Evolutionary conservation across 1,284 basidiomycete genomes (phyloP).

Genomic region (Porphyrellus sp.): DNA sequence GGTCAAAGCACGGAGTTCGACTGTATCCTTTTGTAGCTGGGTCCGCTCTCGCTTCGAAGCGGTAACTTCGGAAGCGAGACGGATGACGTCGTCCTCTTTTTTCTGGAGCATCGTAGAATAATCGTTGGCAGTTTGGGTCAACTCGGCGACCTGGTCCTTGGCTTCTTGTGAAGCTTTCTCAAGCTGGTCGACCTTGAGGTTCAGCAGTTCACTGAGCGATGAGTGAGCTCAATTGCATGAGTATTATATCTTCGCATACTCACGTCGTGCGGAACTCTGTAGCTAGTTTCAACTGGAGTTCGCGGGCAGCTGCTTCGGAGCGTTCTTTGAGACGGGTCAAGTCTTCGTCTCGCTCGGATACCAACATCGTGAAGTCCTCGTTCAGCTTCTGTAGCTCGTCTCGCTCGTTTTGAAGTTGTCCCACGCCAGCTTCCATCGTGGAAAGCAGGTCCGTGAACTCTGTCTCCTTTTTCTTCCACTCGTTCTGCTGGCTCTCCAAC

Average conservation of each 20-base stretch:
- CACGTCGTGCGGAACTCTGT: slow-evolving; percentile 68
- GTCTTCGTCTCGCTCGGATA: slow-evolving; percentile 80
- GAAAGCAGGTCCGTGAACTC: slow-evolving; percentile 55
- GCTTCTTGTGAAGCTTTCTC: slow-evolving; percentile 68
- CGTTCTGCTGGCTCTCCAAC: slow-evolving; percentile 74
- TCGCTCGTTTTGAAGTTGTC: slow-evolving; percentile 51
- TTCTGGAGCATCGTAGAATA: slow-evolving; percentile 76
- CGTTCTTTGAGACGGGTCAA: slow-evolving; percentile 74
- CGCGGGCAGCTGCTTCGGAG: slow-evolving; percentile 62
- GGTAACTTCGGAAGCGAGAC: slow-evolving; percentile 58
- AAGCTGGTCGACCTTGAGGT: slow-evolving; percentile 56
- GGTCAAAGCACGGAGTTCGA: slow-evolving; percentile 66
- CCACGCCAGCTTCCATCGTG: slow-evolving; percentile 62
- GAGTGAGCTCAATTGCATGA: slow-evolving; percentile 6
- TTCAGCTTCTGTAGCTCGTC: slow-evolving; percentile 62
- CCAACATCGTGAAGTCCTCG: slow-evolving; percentile 71
- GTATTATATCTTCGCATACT: slow-evolving; percentile 26
- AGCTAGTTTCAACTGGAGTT: slow-evolving; percentile 72
- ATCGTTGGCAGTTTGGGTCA: slow-evolving; percentile 73
- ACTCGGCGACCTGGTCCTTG: slow-evolving; percentile 78
- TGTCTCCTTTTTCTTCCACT: slow-evolving; percentile 60
- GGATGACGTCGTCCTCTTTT: slow-evolving; percentile 72
- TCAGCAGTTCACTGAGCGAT: slow-evolving; percentile 55
- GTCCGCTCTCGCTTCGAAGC: slow-evolving; percentile 52
- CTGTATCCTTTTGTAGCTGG: slow-evolving; percentile 55